Percentiles rank a stretch among this genome's conserved stretches.
phyloP scores from a whole-genome alignment of 2,329 filamentous ascomycete species.

The Apiospora pterosperma region DNA sequence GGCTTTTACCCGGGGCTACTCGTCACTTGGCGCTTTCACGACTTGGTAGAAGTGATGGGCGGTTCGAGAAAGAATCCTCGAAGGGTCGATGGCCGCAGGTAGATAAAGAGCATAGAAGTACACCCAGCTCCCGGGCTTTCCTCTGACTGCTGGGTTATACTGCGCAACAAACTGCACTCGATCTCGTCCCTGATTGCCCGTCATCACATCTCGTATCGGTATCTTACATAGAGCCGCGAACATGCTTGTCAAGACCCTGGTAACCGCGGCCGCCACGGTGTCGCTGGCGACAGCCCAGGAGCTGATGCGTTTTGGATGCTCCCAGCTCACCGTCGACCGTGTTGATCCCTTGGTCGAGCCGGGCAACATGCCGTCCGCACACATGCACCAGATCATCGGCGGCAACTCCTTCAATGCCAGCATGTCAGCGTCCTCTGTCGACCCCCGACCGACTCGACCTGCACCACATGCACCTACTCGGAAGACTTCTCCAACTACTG shows the following conservation, averaged over 20 bases:
- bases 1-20: constrained; percentile 2
- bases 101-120: neutral
- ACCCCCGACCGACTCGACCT: constrained; percentile 24
- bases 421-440: constrained; percentile 15
- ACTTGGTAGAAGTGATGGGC: neutral
- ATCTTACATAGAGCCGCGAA: neutral
- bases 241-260: constrained; percentile 27
- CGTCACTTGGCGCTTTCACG: neutral
- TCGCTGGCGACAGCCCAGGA: constrained; percentile 27
- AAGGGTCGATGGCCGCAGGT: neutral
- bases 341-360: constrained; percentile 28
- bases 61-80: neutral
- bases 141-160: neutral
- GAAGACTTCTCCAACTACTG: constrained; percentile 31
- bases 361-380: constrained; percentile 25
- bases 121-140: neutral
- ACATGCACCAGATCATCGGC: constrained; percentile 30
- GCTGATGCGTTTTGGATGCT: constrained; percentile 34
- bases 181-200: neutral
- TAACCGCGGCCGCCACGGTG: constrained; percentile 20
- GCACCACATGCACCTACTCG: constrained; percentile 29
- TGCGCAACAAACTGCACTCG: neutral
- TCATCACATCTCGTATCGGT: neutral
- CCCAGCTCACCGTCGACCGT: constrained; percentile 31
- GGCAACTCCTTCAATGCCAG: constrained; percentile 28